Conservation (phyloP, 306 rosid genomes). For the Casuarina cunninghamiana region DNA sequence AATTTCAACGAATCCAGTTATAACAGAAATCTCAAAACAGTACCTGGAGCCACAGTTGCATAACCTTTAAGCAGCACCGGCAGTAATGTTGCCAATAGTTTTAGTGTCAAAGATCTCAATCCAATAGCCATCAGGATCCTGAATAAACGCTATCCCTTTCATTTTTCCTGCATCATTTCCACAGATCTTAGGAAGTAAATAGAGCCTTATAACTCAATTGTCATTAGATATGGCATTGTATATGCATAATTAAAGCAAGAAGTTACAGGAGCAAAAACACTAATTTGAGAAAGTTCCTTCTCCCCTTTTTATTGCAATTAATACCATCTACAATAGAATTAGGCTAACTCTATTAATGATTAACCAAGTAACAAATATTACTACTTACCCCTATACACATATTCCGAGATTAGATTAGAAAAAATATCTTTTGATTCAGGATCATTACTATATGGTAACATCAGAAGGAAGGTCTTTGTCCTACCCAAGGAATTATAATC, state of each 20-base stretch:
- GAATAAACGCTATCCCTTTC: conserved; percentile 90
- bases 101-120: conserved; percentile 88
- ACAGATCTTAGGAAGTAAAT: conserved; percentile 2
- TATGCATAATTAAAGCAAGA: neutral
- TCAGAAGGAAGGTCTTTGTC: neutral
- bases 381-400: neutral
- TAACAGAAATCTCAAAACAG: conserved; percentile 1
- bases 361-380: neutral
- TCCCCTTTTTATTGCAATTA: neutral
- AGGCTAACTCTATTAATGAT: neutral
- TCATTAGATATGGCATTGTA: neutral
- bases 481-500: neutral
- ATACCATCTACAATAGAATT: neutral
- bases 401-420: neutral
- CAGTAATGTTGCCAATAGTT: conserved; percentile 44
- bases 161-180: conserved; percentile 68
- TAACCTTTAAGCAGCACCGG: conserved; percentile 38
- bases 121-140: conserved; percentile 98
- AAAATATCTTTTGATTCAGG: neutral
- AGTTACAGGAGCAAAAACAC: neutral
- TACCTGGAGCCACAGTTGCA: conserved; percentile 32
- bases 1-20: neutral
- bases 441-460: neutral
- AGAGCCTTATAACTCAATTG: neutral
- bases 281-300: neutral